Percentiles rank a stretch among this genome's conserved stretches.
phyloP scores from a whole-genome alignment of 257 asterid species.

The Nyctanthes arbortristis region DNA sequence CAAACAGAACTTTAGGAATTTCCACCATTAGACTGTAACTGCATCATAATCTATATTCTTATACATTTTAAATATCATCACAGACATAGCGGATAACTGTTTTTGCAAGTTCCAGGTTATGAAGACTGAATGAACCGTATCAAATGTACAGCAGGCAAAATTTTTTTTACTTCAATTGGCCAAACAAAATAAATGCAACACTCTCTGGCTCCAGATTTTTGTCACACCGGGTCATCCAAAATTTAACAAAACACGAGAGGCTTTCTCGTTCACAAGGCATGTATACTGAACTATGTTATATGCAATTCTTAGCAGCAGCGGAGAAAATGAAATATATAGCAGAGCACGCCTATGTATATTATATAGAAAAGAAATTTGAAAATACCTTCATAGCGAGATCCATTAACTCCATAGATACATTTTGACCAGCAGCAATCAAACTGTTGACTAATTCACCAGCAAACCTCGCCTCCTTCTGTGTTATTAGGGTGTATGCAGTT shows the following conservation, averaged over 20 bases:
- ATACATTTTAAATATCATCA: too few species aligned
- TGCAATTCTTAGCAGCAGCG: neutral
- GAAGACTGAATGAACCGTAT: too few species aligned
- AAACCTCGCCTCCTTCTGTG: constrained; percentile 92
- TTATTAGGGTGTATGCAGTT: constrained; percentile 90
- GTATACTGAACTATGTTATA: neutral
- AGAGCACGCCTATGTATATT: neutral
- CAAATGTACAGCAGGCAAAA: too few species aligned
- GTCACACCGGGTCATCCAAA: neutral
- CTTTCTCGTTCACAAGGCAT: neutral
- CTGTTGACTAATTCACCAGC: constrained; percentile 94
- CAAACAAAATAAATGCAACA: neutral
- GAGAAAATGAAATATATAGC: neutral
- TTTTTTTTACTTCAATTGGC: neutral
- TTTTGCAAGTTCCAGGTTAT: too few species aligned
- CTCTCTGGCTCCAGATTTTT: neutral
- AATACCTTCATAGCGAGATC: constrained; percentile 99
- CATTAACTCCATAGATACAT: constrained; percentile 80
- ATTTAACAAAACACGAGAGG: neutral
- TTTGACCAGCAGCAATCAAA: constrained; percentile 97
- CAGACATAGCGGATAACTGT: too few species aligned
- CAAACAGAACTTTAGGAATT: too few species aligned
- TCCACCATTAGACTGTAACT: too few species aligned
- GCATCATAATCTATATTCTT: too few species aligned
- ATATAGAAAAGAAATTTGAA: neutral